These are phyloP conservation scores for Xylaria scruposa DNA, from an alignment of 495 filamentous ascomycete species.

Conservation along the genomic window DNA sequence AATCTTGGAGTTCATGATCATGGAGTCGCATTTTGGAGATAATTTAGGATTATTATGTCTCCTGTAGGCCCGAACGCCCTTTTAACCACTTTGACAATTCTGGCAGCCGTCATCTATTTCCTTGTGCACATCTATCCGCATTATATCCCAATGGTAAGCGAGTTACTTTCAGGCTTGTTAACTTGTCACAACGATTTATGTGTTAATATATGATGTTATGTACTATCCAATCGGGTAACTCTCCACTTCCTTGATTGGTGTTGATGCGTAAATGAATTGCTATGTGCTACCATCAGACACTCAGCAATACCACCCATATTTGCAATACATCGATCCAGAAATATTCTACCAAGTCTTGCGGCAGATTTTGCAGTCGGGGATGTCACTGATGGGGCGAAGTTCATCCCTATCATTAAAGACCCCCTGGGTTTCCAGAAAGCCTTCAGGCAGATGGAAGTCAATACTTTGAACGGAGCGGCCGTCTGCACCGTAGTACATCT, in stretches of 20 bases:
- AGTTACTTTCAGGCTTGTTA: neutral
- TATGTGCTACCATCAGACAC: neutral
- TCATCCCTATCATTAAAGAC: neutral
- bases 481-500: neutral
- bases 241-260: neutral
- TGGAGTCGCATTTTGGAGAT: neutral
- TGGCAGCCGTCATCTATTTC: too few relatives aligned
- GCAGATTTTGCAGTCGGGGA: neutral
- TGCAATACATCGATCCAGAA: too few relatives aligned
- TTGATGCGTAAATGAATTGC: neutral
- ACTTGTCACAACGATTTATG: neutral
- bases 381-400: neutral
- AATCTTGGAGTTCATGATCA: neutral
- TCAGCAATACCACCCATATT: neutral
- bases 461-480: neutral
- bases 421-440: neutral
- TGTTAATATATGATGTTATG: neutral
- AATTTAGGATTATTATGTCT: neutral
- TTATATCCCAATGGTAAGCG: neutral
- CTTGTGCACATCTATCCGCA: neutral
- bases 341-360: neutral
- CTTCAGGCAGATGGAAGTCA: neutral
- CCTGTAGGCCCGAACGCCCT: too few relatives aligned
- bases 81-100: too few relatives aligned
- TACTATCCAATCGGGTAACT: neutral